Evolutionary conservation across 768 basidiomycete genomes (phyloP).

Genomic region (Termitomyces sp.): DNA sequence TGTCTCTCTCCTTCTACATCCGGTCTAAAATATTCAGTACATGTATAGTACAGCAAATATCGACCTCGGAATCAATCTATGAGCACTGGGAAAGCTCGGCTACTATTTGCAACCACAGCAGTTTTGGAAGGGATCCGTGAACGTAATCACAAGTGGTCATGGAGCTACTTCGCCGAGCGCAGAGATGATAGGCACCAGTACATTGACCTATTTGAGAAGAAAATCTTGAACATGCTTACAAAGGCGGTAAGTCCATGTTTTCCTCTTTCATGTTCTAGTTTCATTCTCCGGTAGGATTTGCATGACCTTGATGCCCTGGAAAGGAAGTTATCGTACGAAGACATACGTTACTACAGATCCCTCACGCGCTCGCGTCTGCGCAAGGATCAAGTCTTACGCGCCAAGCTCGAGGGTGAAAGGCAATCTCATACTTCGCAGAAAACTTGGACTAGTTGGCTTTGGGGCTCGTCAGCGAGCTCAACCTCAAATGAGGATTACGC

Average conservation of each 20-base stretch:
- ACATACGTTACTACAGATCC: constrained; percentile 95
- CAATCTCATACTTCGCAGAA: constrained; percentile 45
- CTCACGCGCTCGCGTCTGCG: constrained; percentile 84
- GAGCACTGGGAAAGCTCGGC: constrained; percentile 62
- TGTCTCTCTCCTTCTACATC: constrained; percentile 4
- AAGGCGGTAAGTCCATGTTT: constrained; percentile 45
- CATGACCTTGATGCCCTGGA: constrained; percentile 63
- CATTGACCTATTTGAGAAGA: constrained; percentile 79
- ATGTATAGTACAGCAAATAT: constrained; percentile 72
- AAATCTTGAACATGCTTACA: constrained; percentile 47
- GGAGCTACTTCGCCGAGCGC: constrained; percentile 84
- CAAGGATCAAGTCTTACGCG: constrained; percentile 75
- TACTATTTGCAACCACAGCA: constrained; percentile 75
- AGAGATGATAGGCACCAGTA: constrained; percentile 85
- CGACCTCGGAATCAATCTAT: constrained; percentile 57
- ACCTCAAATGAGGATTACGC: constrained; percentile 43
- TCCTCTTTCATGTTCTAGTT: neutral
- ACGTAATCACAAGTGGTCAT: constrained; percentile 81
- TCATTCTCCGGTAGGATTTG: constrained; percentile 38
- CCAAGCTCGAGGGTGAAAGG: constrained; percentile 64
- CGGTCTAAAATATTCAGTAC: neutral
- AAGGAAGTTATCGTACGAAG: constrained; percentile 83
- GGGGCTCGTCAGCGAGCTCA: constrained; percentile 52
- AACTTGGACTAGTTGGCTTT: constrained; percentile 75
- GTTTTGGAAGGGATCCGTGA: constrained; percentile 83